Conservation (phyloP, 1,139 yeast species). For the Yamadazyma atlantica region DNA sequence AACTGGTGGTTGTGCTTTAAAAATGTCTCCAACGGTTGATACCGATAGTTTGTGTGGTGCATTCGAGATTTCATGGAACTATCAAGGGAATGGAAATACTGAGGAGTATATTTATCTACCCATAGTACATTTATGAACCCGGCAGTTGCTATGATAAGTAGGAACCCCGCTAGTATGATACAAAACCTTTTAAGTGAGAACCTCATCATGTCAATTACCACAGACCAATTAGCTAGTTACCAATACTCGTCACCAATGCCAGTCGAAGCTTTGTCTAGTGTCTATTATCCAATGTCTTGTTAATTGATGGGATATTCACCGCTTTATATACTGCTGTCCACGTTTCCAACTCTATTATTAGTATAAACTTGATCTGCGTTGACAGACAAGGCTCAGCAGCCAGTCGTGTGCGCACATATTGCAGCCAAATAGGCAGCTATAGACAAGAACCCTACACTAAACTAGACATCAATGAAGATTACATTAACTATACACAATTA, state of each 20-base stretch:
- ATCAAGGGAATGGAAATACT: slow-evolving; percentile 15
- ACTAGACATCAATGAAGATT: too few relatives aligned
- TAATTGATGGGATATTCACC: neutral
- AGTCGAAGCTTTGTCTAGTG: too few relatives aligned
- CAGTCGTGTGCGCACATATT: neutral
- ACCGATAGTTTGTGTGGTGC: slow-evolving; percentile 33
- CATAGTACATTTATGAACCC: slow-evolving; percentile 2
- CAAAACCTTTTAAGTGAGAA: slow-evolving; percentile 9
- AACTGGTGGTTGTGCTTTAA: slow-evolving; percentile 8
- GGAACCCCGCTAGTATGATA: slow-evolving; percentile 3
- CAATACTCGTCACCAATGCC: too few relatives aligned
- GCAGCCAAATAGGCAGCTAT: neutral
- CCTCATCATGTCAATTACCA: neutral
- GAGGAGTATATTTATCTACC: slow-evolving; percentile 5
- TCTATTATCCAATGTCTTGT: too few relatives aligned
- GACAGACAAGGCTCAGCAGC: slow-evolving; percentile 3
- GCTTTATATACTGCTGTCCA: slow-evolving; percentile 2
- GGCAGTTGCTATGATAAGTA: slow-evolving; percentile 7
- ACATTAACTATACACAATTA: slow-evolving; percentile 19
- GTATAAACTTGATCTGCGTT: neutral
- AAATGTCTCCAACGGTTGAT: slow-evolving; percentile 24
- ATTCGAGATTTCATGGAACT: slow-evolving; percentile 18
- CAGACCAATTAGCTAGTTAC: too few relatives aligned
- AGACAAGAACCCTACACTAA: too few relatives aligned
- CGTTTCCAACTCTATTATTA: neutral